These are phyloP conservation scores for Skeletonema grethae DNA, from an alignment of 108 stramenopile genomes.

Conservation along the genomic window DNA sequence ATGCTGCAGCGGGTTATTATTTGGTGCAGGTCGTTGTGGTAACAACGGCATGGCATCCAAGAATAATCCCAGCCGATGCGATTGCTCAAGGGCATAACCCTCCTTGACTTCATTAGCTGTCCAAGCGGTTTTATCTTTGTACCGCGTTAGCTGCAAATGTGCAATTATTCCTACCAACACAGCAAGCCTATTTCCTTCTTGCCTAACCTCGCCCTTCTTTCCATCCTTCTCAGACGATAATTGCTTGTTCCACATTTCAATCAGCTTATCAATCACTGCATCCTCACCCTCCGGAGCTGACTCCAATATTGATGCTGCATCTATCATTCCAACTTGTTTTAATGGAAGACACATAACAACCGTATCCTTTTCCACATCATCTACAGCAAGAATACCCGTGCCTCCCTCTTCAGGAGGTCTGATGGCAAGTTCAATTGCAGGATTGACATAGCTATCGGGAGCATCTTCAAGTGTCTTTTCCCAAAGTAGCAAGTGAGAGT, in stretches of 20 bases:
- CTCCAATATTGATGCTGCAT: slow-evolving; percentile 5
- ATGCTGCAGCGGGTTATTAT: slow-evolving; percentile 12
- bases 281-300: slow-evolving; percentile 13
- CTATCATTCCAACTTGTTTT: slow-evolving; percentile 16
- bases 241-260: slow-evolving; percentile 26
- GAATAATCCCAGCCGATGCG: slow-evolving; percentile 30
- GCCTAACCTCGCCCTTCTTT: not conserved
- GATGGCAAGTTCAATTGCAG: slow-evolving; percentile 7
- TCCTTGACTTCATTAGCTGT: not conserved
- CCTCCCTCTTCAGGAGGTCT: slow-evolving; percentile 9
- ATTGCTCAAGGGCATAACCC: slow-evolving; percentile 28
- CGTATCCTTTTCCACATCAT: slow-evolving; percentile 14
- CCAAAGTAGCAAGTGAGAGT: slow-evolving; percentile 13
- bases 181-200: slow-evolving; percentile 35
- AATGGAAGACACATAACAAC: slow-evolving; percentile 2
- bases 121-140: slow-evolving; percentile 19
- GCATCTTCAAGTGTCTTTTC: slow-evolving; percentile 1
- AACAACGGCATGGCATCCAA: slow-evolving; percentile 50
- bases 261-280: slow-evolving; percentile 27
- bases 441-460: slow-evolving; percentile 5
- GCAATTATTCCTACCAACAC: slow-evolving; percentile 38
- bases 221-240: not conserved
- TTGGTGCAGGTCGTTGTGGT: slow-evolving; percentile 8
- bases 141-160: slow-evolving; percentile 44
- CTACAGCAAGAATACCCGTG: slow-evolving; percentile 13